Evolutionary conservation across 352 stramenopile species (phyloP).

Genomic region (Phytophthora ohioensis): DNA sequence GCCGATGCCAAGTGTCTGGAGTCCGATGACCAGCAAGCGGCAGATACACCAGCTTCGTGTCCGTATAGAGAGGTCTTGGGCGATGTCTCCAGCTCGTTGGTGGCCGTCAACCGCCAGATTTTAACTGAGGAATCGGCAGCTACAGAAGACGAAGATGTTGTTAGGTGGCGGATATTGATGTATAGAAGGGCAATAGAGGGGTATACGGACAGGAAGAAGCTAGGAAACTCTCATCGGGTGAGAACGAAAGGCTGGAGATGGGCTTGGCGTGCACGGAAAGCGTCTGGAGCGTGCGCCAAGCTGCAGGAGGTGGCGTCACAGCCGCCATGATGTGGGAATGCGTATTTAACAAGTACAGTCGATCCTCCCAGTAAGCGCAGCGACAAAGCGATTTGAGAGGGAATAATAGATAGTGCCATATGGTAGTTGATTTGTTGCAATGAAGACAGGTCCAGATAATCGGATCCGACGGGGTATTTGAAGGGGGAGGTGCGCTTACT

Average conservation of each 20-base stretch:
- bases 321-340: neutral
- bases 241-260: constrained; percentile 84
- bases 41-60: constrained; percentile 95
- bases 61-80: constrained; percentile 69
- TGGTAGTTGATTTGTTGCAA: too few species aligned
- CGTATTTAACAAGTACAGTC: neutral
- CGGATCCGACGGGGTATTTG: too few species aligned
- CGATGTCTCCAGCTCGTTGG: constrained; percentile 29
- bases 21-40: constrained; percentile 92
- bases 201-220: constrained; percentile 69
- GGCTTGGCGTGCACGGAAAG: constrained; percentile 64
- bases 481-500: too few species aligned
- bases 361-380: too few species aligned
- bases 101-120: constrained; percentile 61
- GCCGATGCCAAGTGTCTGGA: constrained; percentile 92
- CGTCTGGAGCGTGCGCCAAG: constrained; percentile 34
- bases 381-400: too few species aligned
- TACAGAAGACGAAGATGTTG: constrained; percentile 22
- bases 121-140: constrained; percentile 81
- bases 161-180: neutral
- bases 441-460: too few species aligned
- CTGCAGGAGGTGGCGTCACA: constrained; percentile 2
- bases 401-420: too few species aligned
- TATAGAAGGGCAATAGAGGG: neutral
- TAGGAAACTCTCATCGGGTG: constrained; percentile 54